Percentiles rank a stretch among this genome's conserved stretches.
These are phyloP conservation scores for Spathaspora sp. DNA, from an alignment of 1,139 yeast genomes.

Conservation along the genomic window DNA sequence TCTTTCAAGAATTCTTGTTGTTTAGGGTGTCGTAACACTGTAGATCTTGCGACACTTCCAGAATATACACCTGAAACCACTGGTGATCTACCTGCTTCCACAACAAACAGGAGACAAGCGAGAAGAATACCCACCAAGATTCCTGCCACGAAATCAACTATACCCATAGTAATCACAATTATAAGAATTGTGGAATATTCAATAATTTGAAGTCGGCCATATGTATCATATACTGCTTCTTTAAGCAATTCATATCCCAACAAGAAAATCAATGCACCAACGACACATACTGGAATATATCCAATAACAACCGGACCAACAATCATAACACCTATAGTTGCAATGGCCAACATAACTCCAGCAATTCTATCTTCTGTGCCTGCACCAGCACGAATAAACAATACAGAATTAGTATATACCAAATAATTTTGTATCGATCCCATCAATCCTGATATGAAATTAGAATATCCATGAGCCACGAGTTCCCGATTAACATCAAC, in stretches of 20 bases:
- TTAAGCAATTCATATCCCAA: conserved; percentile 86
- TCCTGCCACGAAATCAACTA: conserved; percentile 92
- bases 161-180: conserved; percentile 92
- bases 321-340: conserved; percentile 78
- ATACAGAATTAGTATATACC: conserved; percentile 89
- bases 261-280: conserved; percentile 85
- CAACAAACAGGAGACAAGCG: conserved; percentile 89
- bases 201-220: conserved; percentile 68
- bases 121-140: conserved; percentile 85
- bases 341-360: conserved; percentile 80
- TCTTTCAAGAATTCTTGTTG: conserved; percentile 83
- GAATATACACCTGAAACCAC: conserved; percentile 82
- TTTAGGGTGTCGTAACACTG: conserved; percentile 87
- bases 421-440: conserved; percentile 93
- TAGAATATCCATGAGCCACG: conserved; percentile 94
- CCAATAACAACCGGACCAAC: conserved; percentile 94
- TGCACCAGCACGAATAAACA: conserved; percentile 92
- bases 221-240: conserved; percentile 84
- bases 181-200: conserved; percentile 83
- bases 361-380: conserved; percentile 92
- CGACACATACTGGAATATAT: conserved; percentile 91
- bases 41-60: conserved; percentile 87
- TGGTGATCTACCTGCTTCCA: conserved; percentile 83
- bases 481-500: conserved; percentile 90
- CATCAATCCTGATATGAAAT: conserved; percentile 73